Conservation (phyloP, 495 filamentous ascomycete genomes). For the Cetradonia linearis region DNA sequence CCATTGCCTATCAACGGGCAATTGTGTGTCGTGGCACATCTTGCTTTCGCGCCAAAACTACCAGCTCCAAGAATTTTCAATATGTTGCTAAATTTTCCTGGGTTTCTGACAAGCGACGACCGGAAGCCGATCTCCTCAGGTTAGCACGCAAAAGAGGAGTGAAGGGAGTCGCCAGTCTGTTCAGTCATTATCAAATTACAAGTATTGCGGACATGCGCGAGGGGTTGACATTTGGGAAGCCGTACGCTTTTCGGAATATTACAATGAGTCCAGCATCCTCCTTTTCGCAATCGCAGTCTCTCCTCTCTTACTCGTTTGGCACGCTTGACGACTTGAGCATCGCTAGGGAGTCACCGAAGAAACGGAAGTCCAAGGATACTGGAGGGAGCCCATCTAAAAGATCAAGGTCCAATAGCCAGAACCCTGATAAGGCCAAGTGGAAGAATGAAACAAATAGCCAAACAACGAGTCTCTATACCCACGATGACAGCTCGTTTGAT, state of each 20-base stretch:
- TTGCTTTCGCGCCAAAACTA: constrained; percentile 5
- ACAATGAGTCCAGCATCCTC: not conserved
- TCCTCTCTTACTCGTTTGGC: too few species aligned
- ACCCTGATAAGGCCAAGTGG: too few species aligned
- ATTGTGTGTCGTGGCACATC: constrained; percentile 1
- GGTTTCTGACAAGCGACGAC: not conserved
- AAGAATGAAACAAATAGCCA: not conserved
- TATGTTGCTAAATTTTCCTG: not conserved
- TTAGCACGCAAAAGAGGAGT: constrained; percentile 8
- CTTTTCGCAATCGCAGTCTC: too few species aligned
- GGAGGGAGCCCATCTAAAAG: too few species aligned
- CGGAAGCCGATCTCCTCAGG: constrained; percentile 3
- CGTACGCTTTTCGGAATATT: not conserved
- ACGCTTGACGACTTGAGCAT: too few species aligned
- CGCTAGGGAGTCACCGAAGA: too few species aligned
- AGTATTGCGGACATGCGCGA: constrained; percentile 3
- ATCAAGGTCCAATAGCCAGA: too few species aligned
- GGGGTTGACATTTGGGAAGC: not conserved
- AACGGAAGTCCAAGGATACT: too few species aligned
- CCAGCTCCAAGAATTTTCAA: not conserved
- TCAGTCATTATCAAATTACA: not conserved
- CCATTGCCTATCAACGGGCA: not conserved
- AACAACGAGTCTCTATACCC: too few species aligned
- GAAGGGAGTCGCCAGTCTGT: not conserved
- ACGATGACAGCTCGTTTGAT: too few species aligned